Base-by-base conservation (phyloP, 306 rosid genomes). In the Pyrus pyrifolia region DNA sequence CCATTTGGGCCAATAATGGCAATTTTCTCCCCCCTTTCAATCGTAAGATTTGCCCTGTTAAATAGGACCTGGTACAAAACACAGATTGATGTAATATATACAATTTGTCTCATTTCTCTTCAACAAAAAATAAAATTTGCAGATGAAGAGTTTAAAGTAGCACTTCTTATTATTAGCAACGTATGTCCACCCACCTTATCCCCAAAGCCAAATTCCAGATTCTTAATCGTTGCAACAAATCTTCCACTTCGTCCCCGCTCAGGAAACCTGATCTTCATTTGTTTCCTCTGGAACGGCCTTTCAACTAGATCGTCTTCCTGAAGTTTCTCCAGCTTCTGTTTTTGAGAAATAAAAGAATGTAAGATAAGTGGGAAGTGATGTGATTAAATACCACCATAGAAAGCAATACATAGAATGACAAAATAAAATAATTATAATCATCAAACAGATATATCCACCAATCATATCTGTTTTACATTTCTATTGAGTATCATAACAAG, bases 1-100 rank as follows among this genome's bases (percentile, higher is more conserved):
- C 98, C 98, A 89, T 95, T 95, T 74, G 97, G 97, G 72, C 98
- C 98, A 84, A 95, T 77, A 70, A 95, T 88, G 78, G 98, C 97
- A 84, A 95, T 81, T 81, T 95, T 95, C 86, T 95, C 98, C 70
- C 98, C 98, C 86, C 83, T 89, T 88, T 95, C 89, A 84, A 95
- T 89, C 30, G 88, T 76, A 78, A 95, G 97, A 83, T 89, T 95
- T 79, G 98, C 98, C 83, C 81, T 87, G 46, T 84, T 85, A 83
- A 95, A 89, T 55, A 95, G 93, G 76, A 76, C 76, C 98, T 95
- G 87, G 75, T 70, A 83, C 75, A 79, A 68, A 80, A 77, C 68
- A 79, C 15, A 75, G n/a, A 82, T 77, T 65, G 68, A 68, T 64
- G 65, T 71, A 79, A 60, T 76, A 77, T 40, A 75, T 73, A 71